phyloP scores from a whole-genome alignment of 2,329 filamentous ascomycete genomes.

The Verticillium tricorpus region DNA sequence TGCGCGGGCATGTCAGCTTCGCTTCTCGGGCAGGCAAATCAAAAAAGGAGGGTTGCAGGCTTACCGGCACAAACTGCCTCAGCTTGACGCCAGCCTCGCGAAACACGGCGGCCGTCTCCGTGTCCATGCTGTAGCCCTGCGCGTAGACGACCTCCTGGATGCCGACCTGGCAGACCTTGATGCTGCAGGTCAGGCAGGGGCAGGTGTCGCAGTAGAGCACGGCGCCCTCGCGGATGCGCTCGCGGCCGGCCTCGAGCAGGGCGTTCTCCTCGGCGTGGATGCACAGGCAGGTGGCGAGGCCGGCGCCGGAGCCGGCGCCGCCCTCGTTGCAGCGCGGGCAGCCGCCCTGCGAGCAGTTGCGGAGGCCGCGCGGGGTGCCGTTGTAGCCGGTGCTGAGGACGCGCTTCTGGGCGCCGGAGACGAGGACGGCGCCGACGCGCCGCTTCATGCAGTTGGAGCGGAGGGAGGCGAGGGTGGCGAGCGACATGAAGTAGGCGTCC shows the following conservation, averaged over 20 bases:
- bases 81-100: slow-evolving; percentile 77
- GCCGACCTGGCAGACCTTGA: slow-evolving; percentile 97
- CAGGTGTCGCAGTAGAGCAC: slow-evolving; percentile 95
- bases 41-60: slow-evolving; percentile 23
- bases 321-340: slow-evolving; percentile 83
- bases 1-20: slow-evolving; percentile 13
- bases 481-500: slow-evolving; percentile 97
- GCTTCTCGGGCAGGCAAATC: background rate
- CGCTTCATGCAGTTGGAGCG: slow-evolving; percentile 98
- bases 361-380: slow-evolving; percentile 84
- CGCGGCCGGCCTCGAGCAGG: slow-evolving; percentile 85
- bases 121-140: slow-evolving; percentile 92
- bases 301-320: slow-evolving; percentile 58
- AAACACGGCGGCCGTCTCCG: slow-evolving; percentile 76
- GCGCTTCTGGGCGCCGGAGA: slow-evolving; percentile 64
- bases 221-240: slow-evolving; percentile 76
- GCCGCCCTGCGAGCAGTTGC: slow-evolving; percentile 89
- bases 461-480: slow-evolving; percentile 87
- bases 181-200: slow-evolving; percentile 93
- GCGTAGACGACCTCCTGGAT: slow-evolving; percentile 95
- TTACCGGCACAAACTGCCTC: slow-evolving; percentile 81
- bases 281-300: slow-evolving; percentile 83
- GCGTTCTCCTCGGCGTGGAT: slow-evolving; percentile 99
- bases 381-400: slow-evolving; percentile 98
- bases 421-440: slow-evolving; percentile 89